Evolutionary conservation across 148 eudicot species (phyloP).

Genomic region (Beta vulgaris): DNA sequence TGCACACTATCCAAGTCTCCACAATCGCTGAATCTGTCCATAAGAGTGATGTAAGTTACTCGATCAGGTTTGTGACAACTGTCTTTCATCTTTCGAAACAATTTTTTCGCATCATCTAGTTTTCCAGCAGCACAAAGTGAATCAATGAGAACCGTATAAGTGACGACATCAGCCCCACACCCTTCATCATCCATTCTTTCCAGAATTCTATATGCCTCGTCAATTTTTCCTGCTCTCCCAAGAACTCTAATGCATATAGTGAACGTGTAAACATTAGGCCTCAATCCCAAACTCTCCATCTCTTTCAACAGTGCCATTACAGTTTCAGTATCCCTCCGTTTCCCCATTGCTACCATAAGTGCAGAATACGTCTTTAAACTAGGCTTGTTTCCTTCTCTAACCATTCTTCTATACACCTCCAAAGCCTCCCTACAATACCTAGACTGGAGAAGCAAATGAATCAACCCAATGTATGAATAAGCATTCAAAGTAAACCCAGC

Average conservation of each 20-base stretch:
- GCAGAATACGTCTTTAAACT: constrained; percentile 94
- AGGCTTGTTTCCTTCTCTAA: constrained; percentile 67
- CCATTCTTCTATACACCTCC: constrained; percentile 65
- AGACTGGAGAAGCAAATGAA: constrained; percentile 71
- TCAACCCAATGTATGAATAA: constrained; percentile 86
- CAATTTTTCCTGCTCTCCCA: constrained; percentile 53
- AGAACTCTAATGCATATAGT: constrained; percentile 87
- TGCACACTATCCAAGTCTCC: constrained; percentile 69
- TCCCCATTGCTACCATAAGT: constrained; percentile 92
- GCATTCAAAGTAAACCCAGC: constrained; percentile 70
- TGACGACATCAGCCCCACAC: constrained; percentile 83
- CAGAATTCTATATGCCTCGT: constrained; percentile 45
- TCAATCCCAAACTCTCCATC: constrained; percentile 78
- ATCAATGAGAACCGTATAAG: constrained; percentile 80
- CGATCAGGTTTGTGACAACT: constrained; percentile 79
- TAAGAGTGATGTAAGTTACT: constrained; percentile 80
- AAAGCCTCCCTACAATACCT: constrained; percentile 73
- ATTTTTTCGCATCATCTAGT: constrained; percentile 58
- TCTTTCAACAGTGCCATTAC: constrained; percentile 71
- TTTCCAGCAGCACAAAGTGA: constrained; percentile 76
- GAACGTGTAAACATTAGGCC: constrained; percentile 87
- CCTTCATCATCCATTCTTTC: constrained; percentile 67
- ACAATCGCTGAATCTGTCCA: constrained; percentile 72
- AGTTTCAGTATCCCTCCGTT: constrained; percentile 72
- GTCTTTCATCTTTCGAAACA: constrained; percentile 70